phyloP scores from a whole-genome alignment of 306 rosid genomes.

The Sesbania bispinosa region DNA sequence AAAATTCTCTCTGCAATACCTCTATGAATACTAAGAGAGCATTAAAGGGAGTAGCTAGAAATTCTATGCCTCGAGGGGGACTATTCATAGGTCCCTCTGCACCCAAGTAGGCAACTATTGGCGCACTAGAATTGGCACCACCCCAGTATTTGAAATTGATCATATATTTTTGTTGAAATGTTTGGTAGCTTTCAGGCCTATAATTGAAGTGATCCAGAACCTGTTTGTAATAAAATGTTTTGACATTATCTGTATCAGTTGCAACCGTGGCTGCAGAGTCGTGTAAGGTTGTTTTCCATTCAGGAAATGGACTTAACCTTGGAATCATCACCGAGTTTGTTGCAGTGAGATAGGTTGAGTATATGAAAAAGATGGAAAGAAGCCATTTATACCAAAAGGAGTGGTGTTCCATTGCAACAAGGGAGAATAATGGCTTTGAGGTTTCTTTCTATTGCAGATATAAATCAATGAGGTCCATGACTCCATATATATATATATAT shows the following conservation, averaged over 20 bases:
- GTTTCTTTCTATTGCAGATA: background rate
- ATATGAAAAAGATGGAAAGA: slow-evolving; percentile 21
- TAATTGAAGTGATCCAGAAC: slow-evolving; percentile 76
- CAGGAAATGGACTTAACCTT: slow-evolving; percentile 46
- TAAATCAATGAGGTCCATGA: background rate
- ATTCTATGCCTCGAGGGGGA: slow-evolving; percentile 32
- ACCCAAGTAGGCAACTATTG: slow-evolving; percentile 63
- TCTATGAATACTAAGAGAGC: slow-evolving; percentile 68
- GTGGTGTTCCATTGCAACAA: background rate
- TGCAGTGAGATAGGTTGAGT: slow-evolving; percentile 21
- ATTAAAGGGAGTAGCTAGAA: slow-evolving; percentile 43
- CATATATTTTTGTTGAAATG: slow-evolving; percentile 61
- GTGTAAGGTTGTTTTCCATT: slow-evolving; percentile 18
- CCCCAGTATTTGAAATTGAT: slow-evolving; percentile 67
- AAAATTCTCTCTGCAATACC: slow-evolving; percentile 26
- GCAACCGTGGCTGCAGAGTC: background rate
- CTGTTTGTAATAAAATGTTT: slow-evolving; percentile 55
- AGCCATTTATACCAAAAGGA: slow-evolving; percentile 11
- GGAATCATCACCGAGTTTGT: slow-evolving; percentile 33
- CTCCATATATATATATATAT: too few relatives aligned
- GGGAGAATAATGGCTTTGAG: background rate
- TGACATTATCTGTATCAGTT: background rate
- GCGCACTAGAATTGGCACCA: slow-evolving; percentile 55
- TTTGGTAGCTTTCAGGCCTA: slow-evolving; percentile 51
- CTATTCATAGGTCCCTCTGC: slow-evolving; percentile 52